Conservation (phyloP, 2,329 filamentous ascomycete genomes). For the Phoma sp. region DNA sequence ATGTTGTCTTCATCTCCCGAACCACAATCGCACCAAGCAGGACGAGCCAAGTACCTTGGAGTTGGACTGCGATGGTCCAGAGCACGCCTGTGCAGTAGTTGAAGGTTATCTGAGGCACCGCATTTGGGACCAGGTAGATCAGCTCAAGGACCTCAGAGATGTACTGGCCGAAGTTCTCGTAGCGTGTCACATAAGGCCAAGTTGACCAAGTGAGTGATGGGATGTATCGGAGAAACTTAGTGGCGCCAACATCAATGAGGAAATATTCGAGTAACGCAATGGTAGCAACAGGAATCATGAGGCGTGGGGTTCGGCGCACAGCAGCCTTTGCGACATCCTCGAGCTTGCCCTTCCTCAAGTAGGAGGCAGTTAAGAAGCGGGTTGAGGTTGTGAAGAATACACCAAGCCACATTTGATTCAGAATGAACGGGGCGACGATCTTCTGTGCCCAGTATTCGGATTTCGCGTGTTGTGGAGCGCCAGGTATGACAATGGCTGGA, state of each 20-base stretch:
- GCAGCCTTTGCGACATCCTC: constrained; percentile 55
- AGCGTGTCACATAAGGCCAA: constrained; percentile 55
- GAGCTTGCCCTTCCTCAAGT: constrained; percentile 54
- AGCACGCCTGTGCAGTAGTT: constrained; percentile 60
- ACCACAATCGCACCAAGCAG: constrained; percentile 54
- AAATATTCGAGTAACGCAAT: constrained; percentile 58
- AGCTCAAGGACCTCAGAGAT: constrained; percentile 56
- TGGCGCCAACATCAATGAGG: constrained; percentile 54
- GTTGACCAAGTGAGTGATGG: constrained; percentile 57
- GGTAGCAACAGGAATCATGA: constrained; percentile 55
- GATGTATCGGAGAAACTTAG: constrained; percentile 54
- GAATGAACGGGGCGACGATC: constrained; percentile 53
- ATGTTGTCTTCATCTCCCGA: constrained; percentile 54
- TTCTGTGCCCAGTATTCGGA: constrained; percentile 53
- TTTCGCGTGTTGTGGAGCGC: constrained; percentile 47
- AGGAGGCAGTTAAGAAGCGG: constrained; percentile 54
- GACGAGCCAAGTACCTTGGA: constrained; percentile 57
- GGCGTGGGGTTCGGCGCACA: constrained; percentile 54
- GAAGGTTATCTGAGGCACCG: constrained; percentile 56
- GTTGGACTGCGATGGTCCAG: constrained; percentile 59
- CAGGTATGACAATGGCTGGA: constrained; percentile 49
- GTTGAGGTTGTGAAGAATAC: constrained; percentile 59
- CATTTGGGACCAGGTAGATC: constrained; percentile 57
- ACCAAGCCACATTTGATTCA: constrained; percentile 58
- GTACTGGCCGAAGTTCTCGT: constrained; percentile 53